A percentile compares a stretch with the other conserved stretches of the same genome.
Evolutionary conservation across 108 stramenopile genomes (phyloP).

Genomic region (Chaetoceros tenuissimus): DNA sequence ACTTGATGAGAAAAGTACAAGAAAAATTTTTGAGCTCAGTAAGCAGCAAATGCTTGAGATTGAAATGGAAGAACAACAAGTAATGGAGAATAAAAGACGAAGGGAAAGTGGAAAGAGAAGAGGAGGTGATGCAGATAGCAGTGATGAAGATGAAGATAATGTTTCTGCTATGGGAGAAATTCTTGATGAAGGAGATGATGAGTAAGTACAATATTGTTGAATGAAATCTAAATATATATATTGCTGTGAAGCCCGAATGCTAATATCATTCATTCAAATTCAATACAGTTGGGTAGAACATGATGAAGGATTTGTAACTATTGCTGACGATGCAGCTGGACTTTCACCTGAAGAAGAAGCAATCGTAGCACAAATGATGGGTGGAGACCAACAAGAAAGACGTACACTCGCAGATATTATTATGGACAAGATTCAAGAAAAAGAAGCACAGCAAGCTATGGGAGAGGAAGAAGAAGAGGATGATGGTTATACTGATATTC

Average conservation of each 20-base stretch:
- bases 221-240: not conserved
- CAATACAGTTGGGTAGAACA: conserved; percentile 38
- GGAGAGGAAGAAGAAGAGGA: conserved; percentile 20
- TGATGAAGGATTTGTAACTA: conserved; percentile 65
- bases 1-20: not conserved
- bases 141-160: conserved; percentile 55
- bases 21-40: conserved; percentile 56
- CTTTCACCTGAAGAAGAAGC: conserved; percentile 76
- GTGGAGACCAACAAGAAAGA: conserved; percentile 35
- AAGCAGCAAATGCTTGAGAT: conserved; percentile 60
- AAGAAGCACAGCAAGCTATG: conserved; percentile 55
- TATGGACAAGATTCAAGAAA: conserved; percentile 95
- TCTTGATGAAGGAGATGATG: conserved; percentile 49
- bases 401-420: conserved; percentile 94
- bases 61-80: conserved; percentile 37
- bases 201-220: conserved; percentile 20
- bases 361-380: conserved; percentile 75
- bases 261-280: too few relatives aligned
- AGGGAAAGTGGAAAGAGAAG: not conserved
- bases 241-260: not conserved
- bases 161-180: conserved; percentile 35
- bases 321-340: conserved; percentile 41
- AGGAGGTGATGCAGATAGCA: conserved; percentile 19
- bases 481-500: conserved; percentile 45
- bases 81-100: conserved; percentile 1